phyloP scores from a whole-genome alignment of 2,329 filamentous ascomycete genomes.

The Fusarium sp. region DNA sequence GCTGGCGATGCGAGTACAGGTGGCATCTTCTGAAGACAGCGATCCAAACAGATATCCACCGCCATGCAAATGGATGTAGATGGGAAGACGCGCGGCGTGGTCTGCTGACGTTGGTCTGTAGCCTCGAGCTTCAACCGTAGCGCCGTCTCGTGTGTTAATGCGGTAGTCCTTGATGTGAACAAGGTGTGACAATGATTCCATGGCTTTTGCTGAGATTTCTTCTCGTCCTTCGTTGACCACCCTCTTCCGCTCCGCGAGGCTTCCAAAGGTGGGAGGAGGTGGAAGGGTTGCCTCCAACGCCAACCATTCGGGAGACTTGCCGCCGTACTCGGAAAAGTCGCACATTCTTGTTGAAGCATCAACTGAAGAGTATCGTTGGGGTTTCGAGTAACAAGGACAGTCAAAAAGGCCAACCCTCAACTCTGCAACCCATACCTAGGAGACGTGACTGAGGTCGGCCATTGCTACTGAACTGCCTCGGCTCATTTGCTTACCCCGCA shows the following conservation, averaged over 20 bases:
- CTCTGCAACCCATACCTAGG: not conserved
- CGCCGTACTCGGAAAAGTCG: constrained; percentile 53
- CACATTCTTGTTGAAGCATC: constrained; percentile 22
- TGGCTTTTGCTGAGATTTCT: constrained; percentile 13
- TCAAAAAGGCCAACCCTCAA: not conserved
- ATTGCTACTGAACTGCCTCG: not conserved
- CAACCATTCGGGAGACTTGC: constrained; percentile 58
- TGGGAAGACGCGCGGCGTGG: constrained; percentile 55
- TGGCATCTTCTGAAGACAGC: constrained; percentile 63
- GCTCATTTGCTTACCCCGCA: not conserved
- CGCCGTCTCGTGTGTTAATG: constrained; percentile 19
- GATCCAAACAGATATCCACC: constrained; percentile 68
- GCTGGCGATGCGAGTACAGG: constrained; percentile 61
- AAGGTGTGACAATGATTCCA: constrained; percentile 26
- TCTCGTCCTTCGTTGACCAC: constrained; percentile 24
- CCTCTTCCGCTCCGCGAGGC: constrained; percentile 18
- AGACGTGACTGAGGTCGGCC: not conserved
- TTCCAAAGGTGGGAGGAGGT: not conserved
- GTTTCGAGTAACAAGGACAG: not conserved
- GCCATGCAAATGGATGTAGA: constrained; percentile 65
- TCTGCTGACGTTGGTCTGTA: constrained; percentile 16
- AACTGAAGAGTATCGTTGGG: not conserved
- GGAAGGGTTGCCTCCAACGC: constrained; percentile 46
- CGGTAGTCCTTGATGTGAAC: constrained; percentile 51
- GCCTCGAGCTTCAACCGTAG: constrained; percentile 21